These are phyloP conservation scores for Coniochaeta hoffmannii DNA, from an alignment of 2,329 filamentous ascomycete species.

Conservation along the genomic window DNA sequence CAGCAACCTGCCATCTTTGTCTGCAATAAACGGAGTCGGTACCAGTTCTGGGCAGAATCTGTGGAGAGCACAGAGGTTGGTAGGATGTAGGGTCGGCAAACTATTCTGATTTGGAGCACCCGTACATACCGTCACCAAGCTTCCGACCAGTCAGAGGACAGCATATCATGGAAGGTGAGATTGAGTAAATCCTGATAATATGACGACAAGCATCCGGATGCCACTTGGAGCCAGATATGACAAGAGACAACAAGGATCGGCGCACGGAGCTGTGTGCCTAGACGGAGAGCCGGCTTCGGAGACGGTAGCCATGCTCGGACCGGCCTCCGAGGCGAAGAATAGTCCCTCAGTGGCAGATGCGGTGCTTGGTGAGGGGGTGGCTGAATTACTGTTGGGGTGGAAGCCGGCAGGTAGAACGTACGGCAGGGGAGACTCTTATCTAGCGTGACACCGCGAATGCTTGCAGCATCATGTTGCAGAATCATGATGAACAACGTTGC, in stretches of 20 bases:
- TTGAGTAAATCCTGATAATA: neutral
- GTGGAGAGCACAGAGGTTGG: neutral
- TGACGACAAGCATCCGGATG: neutral
- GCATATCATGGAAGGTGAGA: neutral
- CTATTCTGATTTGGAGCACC: neutral
- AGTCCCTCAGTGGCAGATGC: neutral
- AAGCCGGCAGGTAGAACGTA: too few relatives aligned
- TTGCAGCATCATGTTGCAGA: neutral
- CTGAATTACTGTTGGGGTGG: neutral
- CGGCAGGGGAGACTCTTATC: constrained; percentile 1
- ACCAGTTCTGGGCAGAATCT: neutral
- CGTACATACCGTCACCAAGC: neutral
- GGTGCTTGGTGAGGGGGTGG: neutral
- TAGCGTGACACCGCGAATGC: neutral
- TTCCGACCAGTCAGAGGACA: neutral
- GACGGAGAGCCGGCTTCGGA: constrained; percentile 1
- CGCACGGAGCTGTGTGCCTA: neutral
- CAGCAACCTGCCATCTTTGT: neutral
- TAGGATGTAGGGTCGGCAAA: neutral
- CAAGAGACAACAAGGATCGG: neutral
- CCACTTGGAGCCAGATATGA: neutral
- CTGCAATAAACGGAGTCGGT: neutral
- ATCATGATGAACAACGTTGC: neutral
- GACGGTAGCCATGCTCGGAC: neutral
- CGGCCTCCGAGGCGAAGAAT: neutral